A percentile compares a stretch with the other conserved stretches of the same genome.
Evolutionary conservation across 768 basidiomycete genomes (phyloP).

Genomic region (Clavulina sp.): DNA sequence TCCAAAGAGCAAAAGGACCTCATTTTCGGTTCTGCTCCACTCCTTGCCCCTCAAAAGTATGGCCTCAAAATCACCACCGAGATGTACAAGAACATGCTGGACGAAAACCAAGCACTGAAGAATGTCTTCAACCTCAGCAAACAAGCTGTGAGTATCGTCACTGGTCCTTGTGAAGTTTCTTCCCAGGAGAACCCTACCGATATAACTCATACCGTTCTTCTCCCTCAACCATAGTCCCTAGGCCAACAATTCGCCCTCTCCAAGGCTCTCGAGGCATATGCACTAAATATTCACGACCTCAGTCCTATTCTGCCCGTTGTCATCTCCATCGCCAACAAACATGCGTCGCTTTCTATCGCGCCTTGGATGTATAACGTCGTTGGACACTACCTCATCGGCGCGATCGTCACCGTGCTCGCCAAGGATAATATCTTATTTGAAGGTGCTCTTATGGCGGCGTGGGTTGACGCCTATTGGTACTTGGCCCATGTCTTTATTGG

Average conservation of each 20-base stretch:
- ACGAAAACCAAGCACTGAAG: slow-evolving; percentile 4
- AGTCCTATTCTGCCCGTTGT: slow-evolving; percentile 11
- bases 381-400: slow-evolving; percentile 12
- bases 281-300: slow-evolving; percentile 13
- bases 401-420: slow-evolving; percentile 13
- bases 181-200: slow-evolving; percentile 8
- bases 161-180: neutral
- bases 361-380: slow-evolving; percentile 13
- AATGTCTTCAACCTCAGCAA: slow-evolving; percentile 10
- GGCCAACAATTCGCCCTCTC: no score
- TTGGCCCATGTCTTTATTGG: slow-evolving; percentile 2
- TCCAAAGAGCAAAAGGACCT: slow-evolving; percentile 7
- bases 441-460: slow-evolving; percentile 12
- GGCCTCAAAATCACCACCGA: slow-evolving; percentile 8
- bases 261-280: slow-evolving; percentile 13
- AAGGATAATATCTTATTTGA: slow-evolving; percentile 12
- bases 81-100: slow-evolving; percentile 9
- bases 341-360: slow-evolving; percentile 13
- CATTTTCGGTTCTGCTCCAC: slow-evolving; percentile 7
- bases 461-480: slow-evolving; percentile 13
- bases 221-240: no score
- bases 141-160: neutral
- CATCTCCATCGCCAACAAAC: slow-evolving; percentile 13
- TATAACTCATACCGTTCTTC: no score
- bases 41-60: slow-evolving; percentile 9